Conservation (phyloP, 1,284 basidiomycete species). For the Rhodotorula glutinis region DNA sequence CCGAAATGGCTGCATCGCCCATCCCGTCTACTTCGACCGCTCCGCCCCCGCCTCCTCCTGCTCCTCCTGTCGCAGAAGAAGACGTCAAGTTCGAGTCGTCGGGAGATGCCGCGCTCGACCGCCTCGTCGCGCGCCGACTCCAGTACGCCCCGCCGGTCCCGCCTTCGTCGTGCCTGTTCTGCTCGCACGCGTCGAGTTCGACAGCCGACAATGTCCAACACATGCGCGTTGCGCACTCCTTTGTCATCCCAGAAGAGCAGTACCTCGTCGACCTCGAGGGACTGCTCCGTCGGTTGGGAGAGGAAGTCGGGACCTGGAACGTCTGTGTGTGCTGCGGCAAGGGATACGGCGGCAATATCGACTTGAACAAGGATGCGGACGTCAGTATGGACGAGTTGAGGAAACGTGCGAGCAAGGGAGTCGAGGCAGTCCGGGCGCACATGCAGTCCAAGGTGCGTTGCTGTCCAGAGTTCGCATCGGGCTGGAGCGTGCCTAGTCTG, state of each 20-base stretch:
- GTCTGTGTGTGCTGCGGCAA: slow-evolving; percentile 78
- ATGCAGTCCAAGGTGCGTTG: slow-evolving; percentile 76
- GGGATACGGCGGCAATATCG: slow-evolving; percentile 54
- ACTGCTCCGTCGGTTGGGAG: slow-evolving; percentile 80
- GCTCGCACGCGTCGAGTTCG: slow-evolving; percentile 55
- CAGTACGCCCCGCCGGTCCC: slow-evolving; percentile 54
- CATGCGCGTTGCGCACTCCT: slow-evolving; percentile 84
- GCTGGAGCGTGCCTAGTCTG: neutral
- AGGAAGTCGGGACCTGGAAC: slow-evolving; percentile 90
- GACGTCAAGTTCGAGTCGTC: slow-evolving; percentile 57
- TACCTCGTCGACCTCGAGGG: slow-evolving; percentile 81
- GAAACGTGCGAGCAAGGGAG: slow-evolving; percentile 42
- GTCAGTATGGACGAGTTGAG: slow-evolving; percentile 29
- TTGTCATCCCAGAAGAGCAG: slow-evolving; percentile 93
- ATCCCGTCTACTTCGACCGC: slow-evolving; percentile 33
- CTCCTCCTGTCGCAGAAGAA: slow-evolving; percentile 43
- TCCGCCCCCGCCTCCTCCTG: slow-evolving; percentile 21
- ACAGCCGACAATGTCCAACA: slow-evolving; percentile 68
- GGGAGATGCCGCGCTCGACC: slow-evolving; percentile 73
- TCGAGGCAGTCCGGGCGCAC: slow-evolving; percentile 84
- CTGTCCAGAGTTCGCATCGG: no score
- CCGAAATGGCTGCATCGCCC: slow-evolving; percentile 24
- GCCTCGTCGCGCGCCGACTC: slow-evolving; percentile 60
- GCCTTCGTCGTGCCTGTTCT: slow-evolving; percentile 72
- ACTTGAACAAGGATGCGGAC: slow-evolving; percentile 56